Percentiles rank a stretch among this genome's conserved stretches.
Conservation (phyloP, 139 green algal genomes). For the Parachlorella kessleri region DNA sequence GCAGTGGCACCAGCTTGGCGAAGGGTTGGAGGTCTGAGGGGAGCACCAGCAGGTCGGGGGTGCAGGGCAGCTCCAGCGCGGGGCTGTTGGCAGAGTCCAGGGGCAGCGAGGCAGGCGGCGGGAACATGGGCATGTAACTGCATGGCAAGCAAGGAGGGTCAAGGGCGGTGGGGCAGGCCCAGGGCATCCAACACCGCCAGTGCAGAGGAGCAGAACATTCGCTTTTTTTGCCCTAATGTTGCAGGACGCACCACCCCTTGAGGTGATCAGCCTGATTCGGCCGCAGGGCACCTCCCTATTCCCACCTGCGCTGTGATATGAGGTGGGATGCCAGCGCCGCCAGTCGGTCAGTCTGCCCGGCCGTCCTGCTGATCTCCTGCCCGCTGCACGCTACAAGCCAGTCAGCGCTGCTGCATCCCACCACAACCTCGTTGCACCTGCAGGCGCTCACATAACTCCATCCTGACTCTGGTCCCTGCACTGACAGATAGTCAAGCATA, state of each 20-base stretch:
- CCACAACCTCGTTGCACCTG: constrained; percentile 30
- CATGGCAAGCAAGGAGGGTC: not conserved
- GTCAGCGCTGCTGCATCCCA: constrained; percentile 51
- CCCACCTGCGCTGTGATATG: constrained; percentile 63
- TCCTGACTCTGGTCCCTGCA: too few relatives aligned
- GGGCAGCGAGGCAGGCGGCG: constrained; percentile 60
- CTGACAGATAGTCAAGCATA: too few relatives aligned
- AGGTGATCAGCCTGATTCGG: too few relatives aligned
- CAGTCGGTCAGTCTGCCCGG: constrained; percentile 67
- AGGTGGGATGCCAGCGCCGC: constrained; percentile 74
- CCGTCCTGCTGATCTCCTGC: constrained; percentile 45
- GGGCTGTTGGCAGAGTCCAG: constrained; percentile 71
- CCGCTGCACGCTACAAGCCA: constrained; percentile 48
- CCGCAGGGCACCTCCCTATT: too few relatives aligned
- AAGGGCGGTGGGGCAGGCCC: too few relatives aligned
- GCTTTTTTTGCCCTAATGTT: too few relatives aligned
- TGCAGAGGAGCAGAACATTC: too few relatives aligned
- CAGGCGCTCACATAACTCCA: too few relatives aligned
- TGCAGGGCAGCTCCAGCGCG: constrained; percentile 59
- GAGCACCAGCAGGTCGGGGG: constrained; percentile 89
- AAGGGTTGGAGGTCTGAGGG: constrained; percentile 93
- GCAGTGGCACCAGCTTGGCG: constrained; percentile 72
- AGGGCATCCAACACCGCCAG: too few relatives aligned
- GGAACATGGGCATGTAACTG: constrained; percentile 92
- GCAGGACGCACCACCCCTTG: too few relatives aligned